Base-by-base conservation (phyloP, 2,329 filamentous ascomycete species). In the Tolypocladium paradoxum region DNA sequence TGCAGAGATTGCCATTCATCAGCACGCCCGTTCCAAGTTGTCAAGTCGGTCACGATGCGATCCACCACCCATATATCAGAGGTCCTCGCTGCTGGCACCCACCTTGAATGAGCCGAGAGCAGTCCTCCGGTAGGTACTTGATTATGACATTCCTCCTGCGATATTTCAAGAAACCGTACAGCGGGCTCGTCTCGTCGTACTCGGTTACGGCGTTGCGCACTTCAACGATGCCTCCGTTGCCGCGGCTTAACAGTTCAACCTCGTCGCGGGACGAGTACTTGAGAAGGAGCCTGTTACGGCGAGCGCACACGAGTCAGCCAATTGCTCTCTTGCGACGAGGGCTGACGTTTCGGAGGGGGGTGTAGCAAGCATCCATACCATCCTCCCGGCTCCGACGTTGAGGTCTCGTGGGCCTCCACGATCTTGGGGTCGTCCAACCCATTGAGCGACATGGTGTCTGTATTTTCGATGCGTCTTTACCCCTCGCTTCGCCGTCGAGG, bases 61-160 rank as follows among this genome's bases (percentile, higher is more conserved):
- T 40, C 6, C 11, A 43, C 38, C 20, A 6, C 4, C 8, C n/a
- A 35, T 43, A 40, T 37, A 16, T 37, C 38, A 18, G 38, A 24
- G 9, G 37, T 38, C n/a, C n/a, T 22, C 37, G n/a, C n/a, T n/a
- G n/a, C 37, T 20, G 22, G 34, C 5, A 68, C 82, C 61, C 71
- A 96, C 93, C 93, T 87, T 96, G 88, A 52, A 99, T 76, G 53
- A 99, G 76, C 62, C 93, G 82, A 57, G 93, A 97, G 59, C 91
- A 92, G 55, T 85, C 88, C 55, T 95, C 89, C 1, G 92, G 93
- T 57, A 96, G 79, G 68, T 93, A 96, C 73, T 93, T 96, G 68
- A 99, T 81, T 55, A 99, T 73, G 49, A 97, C 87, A 70, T 90
- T 96, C 66, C 90, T 83, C 65, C 91, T 84, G 53, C 92, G 80